phyloP scores from a whole-genome alignment of 2,329 filamentous ascomycete genomes.

The Rutstroemia sp. region DNA sequence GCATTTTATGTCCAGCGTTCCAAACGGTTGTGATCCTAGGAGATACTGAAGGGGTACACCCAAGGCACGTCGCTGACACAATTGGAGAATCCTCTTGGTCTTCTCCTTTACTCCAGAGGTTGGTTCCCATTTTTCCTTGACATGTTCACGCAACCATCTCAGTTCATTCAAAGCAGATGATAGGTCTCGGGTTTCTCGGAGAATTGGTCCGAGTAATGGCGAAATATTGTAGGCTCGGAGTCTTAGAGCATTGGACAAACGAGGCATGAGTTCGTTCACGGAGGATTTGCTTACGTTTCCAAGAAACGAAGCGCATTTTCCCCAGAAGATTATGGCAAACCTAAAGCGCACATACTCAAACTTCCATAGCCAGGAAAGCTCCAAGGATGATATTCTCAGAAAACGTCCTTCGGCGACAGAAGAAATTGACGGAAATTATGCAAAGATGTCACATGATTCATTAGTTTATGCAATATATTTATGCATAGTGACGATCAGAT shows the following conservation, averaged over 20 bases:
- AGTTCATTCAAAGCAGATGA: conserved; percentile 61
- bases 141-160: conserved; percentile 63
- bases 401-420: too few relatives aligned
- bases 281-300: too few relatives aligned
- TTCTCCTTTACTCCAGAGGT: conserved; percentile 11
- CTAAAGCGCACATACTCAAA: too few relatives aligned
- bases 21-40: conserved; percentile 83
- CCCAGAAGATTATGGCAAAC: too few relatives aligned
- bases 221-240: conserved; percentile 46
- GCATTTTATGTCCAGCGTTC: conserved; percentile 71
- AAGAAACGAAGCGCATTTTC: too few relatives aligned
- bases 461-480: too few relatives aligned
- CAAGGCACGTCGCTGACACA: conserved; percentile 43
- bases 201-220: conserved; percentile 49
- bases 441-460: too few relatives aligned
- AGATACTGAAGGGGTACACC: conserved; percentile 86
- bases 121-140: conserved; percentile 25
- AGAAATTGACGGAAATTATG: too few relatives aligned
- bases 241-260: conserved; percentile 51
- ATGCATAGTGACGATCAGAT: neutral
- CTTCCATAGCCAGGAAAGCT: too few relatives aligned
- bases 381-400: too few relatives aligned
- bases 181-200: conserved; percentile 57
- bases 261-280: conserved; percentile 43
- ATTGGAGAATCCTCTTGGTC: conserved; percentile 26